Percentiles rank a stretch among this genome's conserved stretches.
Evolutionary conservation across 2,329 filamentous ascomycete genomes (phyloP).

Genomic region (Diaporthe citriasiana): DNA sequence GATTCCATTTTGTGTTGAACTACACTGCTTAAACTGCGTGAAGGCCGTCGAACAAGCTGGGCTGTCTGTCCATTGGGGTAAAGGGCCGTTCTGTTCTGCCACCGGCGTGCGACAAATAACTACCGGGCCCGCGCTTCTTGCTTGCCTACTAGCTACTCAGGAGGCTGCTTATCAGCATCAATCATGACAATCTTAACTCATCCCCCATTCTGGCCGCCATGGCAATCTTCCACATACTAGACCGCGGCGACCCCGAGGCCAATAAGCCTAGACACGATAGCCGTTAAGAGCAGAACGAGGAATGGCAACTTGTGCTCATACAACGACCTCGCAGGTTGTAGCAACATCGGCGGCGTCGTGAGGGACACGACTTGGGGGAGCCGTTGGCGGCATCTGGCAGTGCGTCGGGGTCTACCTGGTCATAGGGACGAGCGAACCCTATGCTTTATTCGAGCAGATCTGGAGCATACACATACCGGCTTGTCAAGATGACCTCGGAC

Average conservation of each 20-base stretch:
- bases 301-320: slow-evolving; percentile 76
- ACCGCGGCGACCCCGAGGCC: background rate
- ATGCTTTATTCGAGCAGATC: background rate
- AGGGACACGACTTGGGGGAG: slow-evolving; percentile 78
- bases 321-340: slow-evolving; percentile 76
- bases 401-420: background rate
- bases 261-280: background rate
- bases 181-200: background rate
- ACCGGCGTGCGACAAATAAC: background rate
- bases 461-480: background rate
- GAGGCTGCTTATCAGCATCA: background rate
- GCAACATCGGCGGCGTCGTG: slow-evolving; percentile 68
- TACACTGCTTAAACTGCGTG: background rate
- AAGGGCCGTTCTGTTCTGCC: background rate
- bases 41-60: background rate
- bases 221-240: background rate
- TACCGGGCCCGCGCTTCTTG: background rate
- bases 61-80: background rate
- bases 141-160: background rate
- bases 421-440: background rate
- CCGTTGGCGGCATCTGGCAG: slow-evolving; percentile 74
- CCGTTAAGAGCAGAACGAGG: slow-evolving; percentile 58
- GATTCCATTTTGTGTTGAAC: background rate
- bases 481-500: slow-evolving; percentile 1
- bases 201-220: background rate